phyloP scores from a whole-genome alignment of 768 basidiomycete species.

The Coprinellus micaceus region DNA sequence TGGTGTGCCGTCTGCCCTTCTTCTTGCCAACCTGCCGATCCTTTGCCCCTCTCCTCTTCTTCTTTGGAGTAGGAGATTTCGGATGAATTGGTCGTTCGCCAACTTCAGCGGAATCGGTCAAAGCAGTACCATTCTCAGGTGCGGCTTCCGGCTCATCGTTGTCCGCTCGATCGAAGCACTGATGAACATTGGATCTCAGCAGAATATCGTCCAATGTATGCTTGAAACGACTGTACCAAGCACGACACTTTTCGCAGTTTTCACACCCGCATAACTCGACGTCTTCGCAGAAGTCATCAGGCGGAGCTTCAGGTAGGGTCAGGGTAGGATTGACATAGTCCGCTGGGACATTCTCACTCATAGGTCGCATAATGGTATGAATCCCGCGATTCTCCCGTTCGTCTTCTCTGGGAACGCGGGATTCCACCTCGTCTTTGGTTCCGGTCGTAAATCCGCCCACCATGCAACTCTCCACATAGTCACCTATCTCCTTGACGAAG shows the following conservation, averaged over 20 bases:
- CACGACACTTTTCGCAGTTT: neutral
- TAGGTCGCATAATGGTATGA: neutral
- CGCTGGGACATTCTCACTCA: neutral
- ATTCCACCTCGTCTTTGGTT: conserved; percentile 14
- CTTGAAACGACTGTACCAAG: conserved; percentile 19
- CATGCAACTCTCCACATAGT: conserved; percentile 26
- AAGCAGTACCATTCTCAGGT: no score
- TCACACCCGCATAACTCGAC: neutral
- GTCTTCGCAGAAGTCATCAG: neutral
- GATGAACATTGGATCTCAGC: conserved; percentile 26
- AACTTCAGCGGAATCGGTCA: neutral
- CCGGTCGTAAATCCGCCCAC: conserved; percentile 30
- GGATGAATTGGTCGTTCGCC: conserved; percentile 15
- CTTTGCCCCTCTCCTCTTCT: neutral
- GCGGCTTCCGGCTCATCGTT: no score
- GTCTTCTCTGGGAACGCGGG: neutral
- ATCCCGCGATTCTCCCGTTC: no score
- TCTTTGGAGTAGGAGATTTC: conserved; percentile 12
- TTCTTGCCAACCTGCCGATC: no score
- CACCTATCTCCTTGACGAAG: conserved; percentile 23
- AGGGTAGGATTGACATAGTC: conserved; percentile 19
- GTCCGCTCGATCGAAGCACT: conserved; percentile 12
- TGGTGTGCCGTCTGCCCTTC: conserved; percentile 7
- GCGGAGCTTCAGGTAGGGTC: conserved; percentile 22
- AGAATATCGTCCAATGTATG: conserved; percentile 25